A percentile compares a stretch with the other conserved stretches of the same genome.
Conservation (phyloP, 768 basidiomycete genomes). For the Termitomyces sp. region DNA sequence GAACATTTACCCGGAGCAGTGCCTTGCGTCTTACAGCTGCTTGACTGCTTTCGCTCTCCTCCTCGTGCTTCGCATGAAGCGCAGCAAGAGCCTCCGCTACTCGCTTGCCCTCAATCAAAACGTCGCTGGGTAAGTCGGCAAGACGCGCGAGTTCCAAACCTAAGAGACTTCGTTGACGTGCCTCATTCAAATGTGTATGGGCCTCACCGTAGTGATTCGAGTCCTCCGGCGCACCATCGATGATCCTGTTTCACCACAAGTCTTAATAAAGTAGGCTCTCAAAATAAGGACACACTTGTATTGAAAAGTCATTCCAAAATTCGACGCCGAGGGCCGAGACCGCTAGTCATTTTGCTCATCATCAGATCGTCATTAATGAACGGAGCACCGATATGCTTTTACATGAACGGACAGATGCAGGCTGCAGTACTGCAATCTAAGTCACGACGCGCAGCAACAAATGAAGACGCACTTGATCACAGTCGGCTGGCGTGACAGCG, state of each 20-base stretch:
- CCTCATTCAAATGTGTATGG: background rate
- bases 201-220: conserved; percentile 67
- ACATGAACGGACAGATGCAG: conserved; percentile 83
- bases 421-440: conserved; percentile 34
- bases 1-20: conserved; percentile 52
- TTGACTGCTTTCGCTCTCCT: conserved; percentile 59
- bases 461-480: conserved; percentile 61
- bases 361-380: background rate
- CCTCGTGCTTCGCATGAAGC: conserved; percentile 52
- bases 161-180: conserved; percentile 21
- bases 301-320: conserved; percentile 70
- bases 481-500: conserved; percentile 72
- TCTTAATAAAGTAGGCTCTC: background rate
- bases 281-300: conserved; percentile 54
- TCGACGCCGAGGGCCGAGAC: conserved; percentile 47
- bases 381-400: background rate
- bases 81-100: conserved; percentile 59
- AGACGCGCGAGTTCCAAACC: conserved; percentile 87
- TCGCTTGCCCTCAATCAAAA: conserved; percentile 58
- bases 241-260: conserved; percentile 45
- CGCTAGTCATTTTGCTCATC: conserved; percentile 33
- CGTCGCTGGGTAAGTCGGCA: conserved; percentile 77
- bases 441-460: background rate
- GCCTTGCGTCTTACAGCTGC: conserved; percentile 63
- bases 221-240: conserved; percentile 65